Evolutionary conservation across 768 basidiomycete species (phyloP).

Genomic region (Podaxis sp.): DNA sequence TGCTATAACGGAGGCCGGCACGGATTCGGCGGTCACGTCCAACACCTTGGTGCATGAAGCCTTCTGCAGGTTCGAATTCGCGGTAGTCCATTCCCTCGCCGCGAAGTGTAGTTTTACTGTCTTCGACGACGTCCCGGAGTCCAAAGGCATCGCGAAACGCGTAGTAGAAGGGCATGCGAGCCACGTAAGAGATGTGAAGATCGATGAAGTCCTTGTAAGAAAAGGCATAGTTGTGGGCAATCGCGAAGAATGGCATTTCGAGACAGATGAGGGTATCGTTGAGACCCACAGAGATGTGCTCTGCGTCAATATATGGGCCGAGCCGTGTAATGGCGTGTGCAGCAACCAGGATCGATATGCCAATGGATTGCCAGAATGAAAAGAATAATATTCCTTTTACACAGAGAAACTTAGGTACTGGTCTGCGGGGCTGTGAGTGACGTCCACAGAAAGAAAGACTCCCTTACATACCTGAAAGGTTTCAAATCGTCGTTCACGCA

Average conservation of each 20-base stretch:
- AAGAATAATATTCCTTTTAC: slow-evolving; percentile 99
- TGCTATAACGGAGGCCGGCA: slow-evolving; percentile 88
- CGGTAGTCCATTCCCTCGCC: slow-evolving; percentile 95
- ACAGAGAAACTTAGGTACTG: slow-evolving; percentile 96
- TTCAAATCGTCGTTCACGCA: slow-evolving; percentile 86
- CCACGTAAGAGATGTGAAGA: slow-evolving; percentile 58
- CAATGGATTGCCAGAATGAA: slow-evolving; percentile 96
- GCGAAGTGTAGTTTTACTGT: slow-evolving; percentile 75
- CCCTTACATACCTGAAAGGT: slow-evolving; percentile 69
- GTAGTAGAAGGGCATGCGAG: slow-evolving; percentile 86
- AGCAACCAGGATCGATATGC: slow-evolving; percentile 86
- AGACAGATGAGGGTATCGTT: slow-evolving; percentile 91
- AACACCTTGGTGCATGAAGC: slow-evolving; percentile 85
- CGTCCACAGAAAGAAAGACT: background rate
- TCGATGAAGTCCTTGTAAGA: slow-evolving; percentile 85
- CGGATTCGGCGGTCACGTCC: slow-evolving; percentile 85
- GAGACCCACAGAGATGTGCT: slow-evolving; percentile 88
- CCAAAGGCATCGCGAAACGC: slow-evolving; percentile 91
- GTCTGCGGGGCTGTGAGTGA: slow-evolving; percentile 41
- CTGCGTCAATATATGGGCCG: slow-evolving; percentile 84
- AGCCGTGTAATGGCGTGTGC: slow-evolving; percentile 72
- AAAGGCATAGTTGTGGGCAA: slow-evolving; percentile 95
- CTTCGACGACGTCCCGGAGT: slow-evolving; percentile 81
- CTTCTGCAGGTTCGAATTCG: slow-evolving; percentile 95
- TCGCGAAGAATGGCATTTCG: slow-evolving; percentile 97